Evolutionary conservation across 352 stramenopile species (phyloP).

Genomic region (Globisporangium paroecandrum): DNA sequence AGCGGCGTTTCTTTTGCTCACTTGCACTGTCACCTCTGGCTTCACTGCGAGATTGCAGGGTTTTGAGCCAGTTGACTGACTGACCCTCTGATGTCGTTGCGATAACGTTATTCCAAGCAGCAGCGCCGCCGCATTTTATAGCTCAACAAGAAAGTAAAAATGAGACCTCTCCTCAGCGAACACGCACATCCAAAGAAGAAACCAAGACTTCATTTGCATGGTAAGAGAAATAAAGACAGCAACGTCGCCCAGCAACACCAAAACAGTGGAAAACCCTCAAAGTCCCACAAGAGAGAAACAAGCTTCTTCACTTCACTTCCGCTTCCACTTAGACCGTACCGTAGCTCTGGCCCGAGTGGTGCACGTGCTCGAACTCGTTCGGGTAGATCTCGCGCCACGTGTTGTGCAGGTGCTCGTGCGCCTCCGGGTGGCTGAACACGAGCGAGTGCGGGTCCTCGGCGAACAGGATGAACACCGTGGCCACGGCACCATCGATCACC

Average conservation of each 20-base stretch:
- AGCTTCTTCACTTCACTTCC: not conserved
- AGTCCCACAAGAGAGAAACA: not conserved
- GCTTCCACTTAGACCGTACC: constrained; percentile 3
- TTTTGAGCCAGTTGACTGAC: too few species aligned
- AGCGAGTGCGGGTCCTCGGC: constrained; percentile 48
- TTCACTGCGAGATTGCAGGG: too few species aligned
- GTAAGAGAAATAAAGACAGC: not conserved
- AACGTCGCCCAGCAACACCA: not conserved
- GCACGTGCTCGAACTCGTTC: constrained; percentile 25
- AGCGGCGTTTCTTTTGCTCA: too few species aligned
- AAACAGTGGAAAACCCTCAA: not conserved
- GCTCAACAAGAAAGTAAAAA: too few species aligned
- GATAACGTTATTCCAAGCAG: too few species aligned
- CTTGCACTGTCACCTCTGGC: too few species aligned
- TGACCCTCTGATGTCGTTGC: too few species aligned
- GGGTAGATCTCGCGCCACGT: constrained; percentile 56
- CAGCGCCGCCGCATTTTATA: too few species aligned
- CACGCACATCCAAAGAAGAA: not conserved
- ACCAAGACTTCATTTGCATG: not conserved
- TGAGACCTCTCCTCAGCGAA: too few species aligned
- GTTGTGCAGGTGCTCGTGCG: constrained; percentile 35
- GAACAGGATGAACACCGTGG: constrained; percentile 54
- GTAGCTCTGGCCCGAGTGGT: constrained; percentile 11
- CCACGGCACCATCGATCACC: constrained; percentile 41
- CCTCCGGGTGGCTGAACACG: constrained; percentile 29